Evolutionary conservation across 140 eudicot genomes (phyloP), one percentile per base, ranked within the genome.

Genomic region (Ambrosia hybrid): DNA sequence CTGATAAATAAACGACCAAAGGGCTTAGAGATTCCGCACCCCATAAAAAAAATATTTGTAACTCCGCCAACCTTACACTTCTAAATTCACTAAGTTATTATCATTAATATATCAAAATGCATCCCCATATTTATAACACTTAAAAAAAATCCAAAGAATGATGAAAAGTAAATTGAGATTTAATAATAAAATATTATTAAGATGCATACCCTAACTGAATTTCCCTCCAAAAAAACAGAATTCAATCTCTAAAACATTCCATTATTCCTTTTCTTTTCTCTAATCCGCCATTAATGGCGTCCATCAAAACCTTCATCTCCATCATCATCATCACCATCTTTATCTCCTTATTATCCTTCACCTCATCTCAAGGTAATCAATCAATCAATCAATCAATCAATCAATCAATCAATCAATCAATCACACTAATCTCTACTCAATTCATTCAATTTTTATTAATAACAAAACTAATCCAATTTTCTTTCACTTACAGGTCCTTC

Each of bases 141-240:
- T 30, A 30, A 30, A 30, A 21, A 30, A 30, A 30, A 30, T 30
- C 2, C 2, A 30, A 30, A 30, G 2, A 30, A 30, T 30, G 34
- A 30, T 2, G 2, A 30, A 2, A 30, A 30, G 34, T 30, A 30
- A 30, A 30, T 30, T 30, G 34, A 30, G 34, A 30, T 30, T 30
- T 30, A 30, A 30, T 30, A 21, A 21, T 21, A 21, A 21, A 1
- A 21, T 21, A 7, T 41, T 41, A 41, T 5, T 3, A 9, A 11
- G 52, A 57, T 52, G 51, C 64, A 71, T 57, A 39, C 48, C 12
- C 38, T 46, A 67, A 75, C 73, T 26, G 60, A 75, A 66, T 57
- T 75, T 75, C 79, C 79, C 68, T 2, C 79, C 79, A 75, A 30
- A 75, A 43, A 66, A 75, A n/a, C 61, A 45, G 3, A 64, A 64